These are phyloP conservation scores for Penicillium janthinellum DNA, from an alignment of 2,329 filamentous ascomycete species.

Conservation along the genomic window DNA sequence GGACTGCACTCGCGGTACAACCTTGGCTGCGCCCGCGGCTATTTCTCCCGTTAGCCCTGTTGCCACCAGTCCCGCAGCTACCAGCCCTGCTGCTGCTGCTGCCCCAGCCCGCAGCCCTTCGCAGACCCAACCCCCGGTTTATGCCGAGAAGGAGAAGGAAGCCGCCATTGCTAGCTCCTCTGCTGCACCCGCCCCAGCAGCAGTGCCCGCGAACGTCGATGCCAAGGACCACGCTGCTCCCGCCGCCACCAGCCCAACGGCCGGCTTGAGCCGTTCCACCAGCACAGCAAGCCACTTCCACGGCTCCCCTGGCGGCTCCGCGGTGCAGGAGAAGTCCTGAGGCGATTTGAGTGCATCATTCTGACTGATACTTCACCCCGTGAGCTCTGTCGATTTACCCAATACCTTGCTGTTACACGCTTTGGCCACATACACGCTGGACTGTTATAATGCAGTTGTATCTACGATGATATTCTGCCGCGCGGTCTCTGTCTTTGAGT, in stretches of 20 bases:
- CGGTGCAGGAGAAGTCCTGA: constrained; percentile 19
- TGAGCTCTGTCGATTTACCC: background rate
- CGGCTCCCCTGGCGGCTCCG: constrained; percentile 30
- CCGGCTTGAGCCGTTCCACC: constrained; percentile 26
- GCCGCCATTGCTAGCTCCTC: background rate
- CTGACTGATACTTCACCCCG: background rate
- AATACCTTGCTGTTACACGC: background rate
- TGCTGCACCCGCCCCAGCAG: background rate
- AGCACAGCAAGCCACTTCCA: constrained; percentile 32
- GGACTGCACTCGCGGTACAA: constrained; percentile 27
- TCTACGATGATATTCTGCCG: background rate
- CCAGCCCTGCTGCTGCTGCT: background rate
- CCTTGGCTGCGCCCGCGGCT: background rate
- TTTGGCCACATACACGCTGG: constrained; percentile 4
- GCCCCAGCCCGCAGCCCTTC: constrained; percentile 13
- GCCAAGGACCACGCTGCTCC: constrained; percentile 7
- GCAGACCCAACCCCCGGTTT: constrained; percentile 27
- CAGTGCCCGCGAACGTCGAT: background rate
- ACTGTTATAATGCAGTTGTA: background rate
- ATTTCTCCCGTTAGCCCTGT: constrained; percentile 11
- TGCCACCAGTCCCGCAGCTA: background rate
- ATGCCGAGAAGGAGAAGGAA: constrained; percentile 28
- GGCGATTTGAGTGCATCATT: background rate
- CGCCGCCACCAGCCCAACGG: constrained; percentile 8
- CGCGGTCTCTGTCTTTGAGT: background rate